Evolutionary conservation across 495 filamentous ascomycete genomes (phyloP), one percentile per base, ranked within the genome.

Genomic region (Daldinia decipiens): DNA sequence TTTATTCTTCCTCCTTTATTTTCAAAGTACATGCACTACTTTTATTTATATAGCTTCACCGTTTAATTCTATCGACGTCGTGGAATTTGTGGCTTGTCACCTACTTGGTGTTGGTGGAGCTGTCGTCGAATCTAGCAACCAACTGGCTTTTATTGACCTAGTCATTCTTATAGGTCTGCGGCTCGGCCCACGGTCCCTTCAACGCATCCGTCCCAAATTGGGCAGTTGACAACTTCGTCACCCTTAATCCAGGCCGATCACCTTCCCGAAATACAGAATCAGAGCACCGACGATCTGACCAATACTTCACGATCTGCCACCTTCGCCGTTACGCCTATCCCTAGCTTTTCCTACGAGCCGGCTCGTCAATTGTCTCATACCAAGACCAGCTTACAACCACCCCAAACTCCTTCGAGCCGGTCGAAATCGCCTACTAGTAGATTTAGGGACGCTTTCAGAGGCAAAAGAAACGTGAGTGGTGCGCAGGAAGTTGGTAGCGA

Each of bases 181-280:
- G 64, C 53, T 38, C 70, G 73, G 43, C 75, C 89, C 87, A 62
- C 91, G 87, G 71, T 81, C 80, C 64, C 85, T 60, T 89, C 90
- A 45, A 84, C 89, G 31, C 90, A 90, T 78, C 85, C 90, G 39
- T 95, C 92, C 29, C 93, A 95, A 76, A 84, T 89, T 69, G 92
- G 90, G 62, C 91, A 92, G 78, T 83, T 94, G 59, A 95, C 93
- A 31, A 88, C 91, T 12, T 95, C 92, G 15, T 94, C 93, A 27
- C 93, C 93, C 31, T 80, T 94, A 58, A 87, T 95, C 36, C 88
- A 90, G 70, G 78, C 81, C 13, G 75, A 77, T 79, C 72, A 86
- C 82, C 58, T 85, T 80, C 67, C 82, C 79, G 65, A 82, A 39
- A 56, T 75, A 45, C 75, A 79, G 53, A 62, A 67, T 40, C 64